Conservation (phyloP, 495 filamentous ascomycete species). For the Aspergillus steynii region DNA sequence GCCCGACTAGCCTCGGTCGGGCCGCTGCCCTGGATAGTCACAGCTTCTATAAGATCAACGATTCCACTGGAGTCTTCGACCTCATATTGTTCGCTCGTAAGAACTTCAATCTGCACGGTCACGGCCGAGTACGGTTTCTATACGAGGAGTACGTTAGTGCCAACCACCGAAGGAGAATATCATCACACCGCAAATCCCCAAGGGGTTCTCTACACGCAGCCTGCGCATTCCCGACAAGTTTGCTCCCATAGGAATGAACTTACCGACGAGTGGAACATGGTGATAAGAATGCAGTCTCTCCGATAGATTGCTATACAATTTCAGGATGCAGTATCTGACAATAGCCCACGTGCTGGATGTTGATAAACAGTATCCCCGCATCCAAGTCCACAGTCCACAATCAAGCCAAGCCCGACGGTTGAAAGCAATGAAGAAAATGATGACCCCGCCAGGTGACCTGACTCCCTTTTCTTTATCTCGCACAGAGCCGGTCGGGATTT, state of each 20-base stretch:
- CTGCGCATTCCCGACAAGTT: not conserved
- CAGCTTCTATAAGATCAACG: slow-evolving; percentile 88
- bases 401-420: not conserved
- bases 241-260: slow-evolving; percentile 13
- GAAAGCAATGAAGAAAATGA: not conserved
- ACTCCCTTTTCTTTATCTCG: not conserved
- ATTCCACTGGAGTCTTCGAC: slow-evolving; percentile 91
- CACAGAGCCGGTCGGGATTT: not conserved
- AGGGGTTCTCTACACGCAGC: not conserved
- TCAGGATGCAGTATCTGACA: slow-evolving; percentile 1
- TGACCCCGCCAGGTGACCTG: not conserved
- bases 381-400: slow-evolving; percentile 1
- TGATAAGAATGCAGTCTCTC: slow-evolving; percentile 7
- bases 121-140: slow-evolving; percentile 92
- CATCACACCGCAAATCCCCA: not conserved
- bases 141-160: not conserved
- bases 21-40: slow-evolving; percentile 84
- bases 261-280: slow-evolving; percentile 45
- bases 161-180: not conserved
- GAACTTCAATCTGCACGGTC: slow-evolving; percentile 88
- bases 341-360: not conserved
- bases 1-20: slow-evolving; percentile 90
- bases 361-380: not conserved
- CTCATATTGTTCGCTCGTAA: slow-evolving; percentile 86
- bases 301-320: not conserved